These are phyloP conservation scores for Penicillium cosmopolitanum DNA, from an alignment of 495 filamentous ascomycete species.

Conservation along the genomic window DNA sequence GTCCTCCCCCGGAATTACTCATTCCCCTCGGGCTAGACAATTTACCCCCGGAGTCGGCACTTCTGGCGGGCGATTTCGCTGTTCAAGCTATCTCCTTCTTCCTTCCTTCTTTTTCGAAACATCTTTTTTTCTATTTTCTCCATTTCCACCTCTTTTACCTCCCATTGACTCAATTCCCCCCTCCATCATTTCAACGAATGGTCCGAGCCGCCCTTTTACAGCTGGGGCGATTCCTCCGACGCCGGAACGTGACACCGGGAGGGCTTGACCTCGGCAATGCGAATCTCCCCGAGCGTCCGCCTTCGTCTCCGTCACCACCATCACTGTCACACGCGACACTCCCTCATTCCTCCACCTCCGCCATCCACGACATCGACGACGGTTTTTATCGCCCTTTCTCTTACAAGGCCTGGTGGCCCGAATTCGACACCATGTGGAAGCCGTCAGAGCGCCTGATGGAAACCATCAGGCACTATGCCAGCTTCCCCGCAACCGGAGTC, in stretches of 20 bases:
- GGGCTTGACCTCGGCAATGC: constrained; percentile 32
- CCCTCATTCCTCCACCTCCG: constrained; percentile 15
- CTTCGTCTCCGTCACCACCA: constrained; percentile 5
- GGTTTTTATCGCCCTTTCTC: constrained; percentile 6
- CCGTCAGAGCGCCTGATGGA: constrained; percentile 89
- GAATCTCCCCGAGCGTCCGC: constrained; percentile 20
- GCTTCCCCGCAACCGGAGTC: constrained; percentile 95
- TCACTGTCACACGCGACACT: constrained; percentile 37
- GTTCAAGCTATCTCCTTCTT: neutral
- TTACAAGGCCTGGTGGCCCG: constrained; percentile 35
- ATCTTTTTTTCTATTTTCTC: neutral
- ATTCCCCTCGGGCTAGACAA: constrained; percentile 6
- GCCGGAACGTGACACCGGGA: constrained; percentile 25
- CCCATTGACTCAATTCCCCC: neutral
- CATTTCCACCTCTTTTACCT: neutral
- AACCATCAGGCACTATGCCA: constrained; percentile 97
- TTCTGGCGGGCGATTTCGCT: neutral
- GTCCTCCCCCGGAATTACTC: constrained; percentile 1
- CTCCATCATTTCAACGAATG: neutral
- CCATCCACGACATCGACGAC: constrained; percentile 6
- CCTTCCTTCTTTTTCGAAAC: neutral
- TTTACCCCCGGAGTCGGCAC: constrained; percentile 4
- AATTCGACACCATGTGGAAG: constrained; percentile 75
- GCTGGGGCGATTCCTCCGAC: constrained; percentile 24
- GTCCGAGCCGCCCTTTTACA: neutral